Evolutionary conservation across 2,329 filamentous ascomycete species (phyloP).

Genomic region (Diaporthe longicolla): DNA sequence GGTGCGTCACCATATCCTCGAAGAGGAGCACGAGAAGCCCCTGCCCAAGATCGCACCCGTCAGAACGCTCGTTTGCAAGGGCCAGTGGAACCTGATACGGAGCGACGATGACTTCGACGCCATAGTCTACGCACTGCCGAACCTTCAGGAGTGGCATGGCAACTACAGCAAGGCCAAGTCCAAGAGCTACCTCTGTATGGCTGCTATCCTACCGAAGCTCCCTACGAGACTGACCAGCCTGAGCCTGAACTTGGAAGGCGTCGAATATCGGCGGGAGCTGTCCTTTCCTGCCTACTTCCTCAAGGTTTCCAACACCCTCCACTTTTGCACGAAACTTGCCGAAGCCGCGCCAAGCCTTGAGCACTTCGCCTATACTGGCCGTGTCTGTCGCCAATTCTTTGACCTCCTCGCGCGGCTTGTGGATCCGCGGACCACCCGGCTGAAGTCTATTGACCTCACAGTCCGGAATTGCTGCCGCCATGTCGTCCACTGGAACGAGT

Average conservation of each 20-base stretch:
- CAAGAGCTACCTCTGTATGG: conserved; percentile 80
- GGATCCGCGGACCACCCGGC: conserved; percentile 62
- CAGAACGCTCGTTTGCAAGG: conserved; percentile 78
- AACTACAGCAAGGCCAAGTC: conserved; percentile 80
- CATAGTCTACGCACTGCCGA: conserved; percentile 74
- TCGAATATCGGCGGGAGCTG: conserved; percentile 76
- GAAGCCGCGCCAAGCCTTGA: conserved; percentile 73
- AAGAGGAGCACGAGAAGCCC: conserved; percentile 37
- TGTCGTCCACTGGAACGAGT: conserved; percentile 69
- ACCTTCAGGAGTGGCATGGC: conserved; percentile 74
- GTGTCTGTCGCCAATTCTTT: conserved; percentile 79
- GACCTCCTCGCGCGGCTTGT: conserved; percentile 66
- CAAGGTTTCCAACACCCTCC: conserved; percentile 71
- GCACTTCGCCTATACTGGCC: conserved; percentile 79
- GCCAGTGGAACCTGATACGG: conserved; percentile 83
- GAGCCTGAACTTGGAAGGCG: conserved; percentile 77
- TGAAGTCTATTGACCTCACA: conserved; percentile 78
- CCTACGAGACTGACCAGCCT: conserved; percentile 73
- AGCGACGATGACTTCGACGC: conserved; percentile 73
- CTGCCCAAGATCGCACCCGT: conserved; percentile 65
- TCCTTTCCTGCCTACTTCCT: conserved; percentile 72
- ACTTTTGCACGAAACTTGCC: conserved; percentile 77
- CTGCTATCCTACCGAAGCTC: conserved; percentile 71
- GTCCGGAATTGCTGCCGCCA: conserved; percentile 81
- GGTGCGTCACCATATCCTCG: conserved; percentile 68